phyloP scores from a whole-genome alignment of 768 basidiomycete genomes.

The Lentinula raphanica region DNA sequence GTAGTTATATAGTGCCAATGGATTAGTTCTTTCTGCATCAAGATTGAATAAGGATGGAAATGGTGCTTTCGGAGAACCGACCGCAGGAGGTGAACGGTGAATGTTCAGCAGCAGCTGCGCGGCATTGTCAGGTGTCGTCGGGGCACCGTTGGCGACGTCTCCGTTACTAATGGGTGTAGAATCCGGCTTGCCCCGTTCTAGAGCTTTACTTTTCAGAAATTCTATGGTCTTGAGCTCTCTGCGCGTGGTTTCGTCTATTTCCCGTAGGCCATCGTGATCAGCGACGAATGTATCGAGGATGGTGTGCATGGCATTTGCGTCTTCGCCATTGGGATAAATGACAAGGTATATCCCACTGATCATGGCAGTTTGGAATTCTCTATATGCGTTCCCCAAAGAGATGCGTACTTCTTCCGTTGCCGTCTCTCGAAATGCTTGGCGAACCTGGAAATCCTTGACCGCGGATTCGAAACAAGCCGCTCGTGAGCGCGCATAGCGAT shows the following conservation, averaged over 20 bases:
- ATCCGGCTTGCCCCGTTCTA: constrained; percentile 37
- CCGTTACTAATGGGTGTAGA: constrained; percentile 21
- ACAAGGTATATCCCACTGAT: constrained; percentile 84
- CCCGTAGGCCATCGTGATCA: constrained; percentile 58
- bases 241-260: constrained; percentile 78
- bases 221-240: constrained; percentile 83
- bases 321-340: constrained; percentile 66
- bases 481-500: constrained; percentile 77
- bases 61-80: constrained; percentile 28
- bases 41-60: constrained; percentile 20
- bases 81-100: constrained; percentile 33
- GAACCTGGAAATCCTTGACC: constrained; percentile 78
- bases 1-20: constrained; percentile 15
- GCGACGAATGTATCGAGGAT: constrained; percentile 76
- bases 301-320: constrained; percentile 67
- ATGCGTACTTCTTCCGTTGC: constrained; percentile 60
- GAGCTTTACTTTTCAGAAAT: constrained; percentile 68
- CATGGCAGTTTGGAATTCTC: constrained; percentile 88
- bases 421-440: constrained; percentile 59
- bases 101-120: constrained; percentile 48
- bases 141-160: constrained; percentile 15
- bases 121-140: constrained; percentile 31
- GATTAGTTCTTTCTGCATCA: constrained; percentile 8
- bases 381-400: constrained; percentile 75
- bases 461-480: constrained; percentile 89